Conservation (phyloP, 352 stramenopile genomes). For the Globisporangium nagaii region DNA sequence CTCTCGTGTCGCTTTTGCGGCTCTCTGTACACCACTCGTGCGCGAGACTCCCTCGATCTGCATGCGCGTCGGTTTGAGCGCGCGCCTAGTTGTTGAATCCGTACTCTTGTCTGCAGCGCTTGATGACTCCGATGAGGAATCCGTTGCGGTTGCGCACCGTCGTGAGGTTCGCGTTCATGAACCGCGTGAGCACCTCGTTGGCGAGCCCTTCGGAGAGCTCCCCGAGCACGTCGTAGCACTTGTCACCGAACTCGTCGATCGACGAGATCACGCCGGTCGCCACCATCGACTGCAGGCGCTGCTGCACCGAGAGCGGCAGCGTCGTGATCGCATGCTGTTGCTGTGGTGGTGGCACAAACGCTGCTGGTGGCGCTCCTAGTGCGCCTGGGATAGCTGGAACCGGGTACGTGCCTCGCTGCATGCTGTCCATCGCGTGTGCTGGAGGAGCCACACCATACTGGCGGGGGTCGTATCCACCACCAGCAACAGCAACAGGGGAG, state of each 20-base stretch:
- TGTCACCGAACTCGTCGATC: slow-evolving; percentile 69
- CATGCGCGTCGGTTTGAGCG: too few species aligned
- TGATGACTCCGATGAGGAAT: slow-evolving; percentile 80
- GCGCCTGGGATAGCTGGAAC: neutral
- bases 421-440: slow-evolving; percentile 6
- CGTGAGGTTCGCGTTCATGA: slow-evolving; percentile 61
- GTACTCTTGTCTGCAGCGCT: slow-evolving; percentile 74
- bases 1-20: too few species aligned
- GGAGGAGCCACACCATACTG: slow-evolving; percentile 23
- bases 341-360: slow-evolving; percentile 14
- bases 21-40: too few species aligned
- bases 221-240: slow-evolving; percentile 78
- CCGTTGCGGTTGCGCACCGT: slow-evolving; percentile 74
- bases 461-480: slow-evolving; percentile 23
- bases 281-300: slow-evolving; percentile 59
- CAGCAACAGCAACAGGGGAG: neutral
- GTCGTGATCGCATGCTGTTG: slow-evolving; percentile 12
- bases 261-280: slow-evolving; percentile 45
- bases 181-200: slow-evolving; percentile 72
- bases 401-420: neutral
- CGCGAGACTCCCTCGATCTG: too few species aligned
- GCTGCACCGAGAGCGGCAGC: slow-evolving; percentile 61
- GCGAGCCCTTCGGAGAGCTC: slow-evolving; percentile 68
- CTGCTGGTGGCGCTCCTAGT: slow-evolving; percentile 5
- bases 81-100: slow-evolving; percentile 46